Conservation (phyloP, 352 stramenopile species). For the Phytophthora sansomeana region DNA sequence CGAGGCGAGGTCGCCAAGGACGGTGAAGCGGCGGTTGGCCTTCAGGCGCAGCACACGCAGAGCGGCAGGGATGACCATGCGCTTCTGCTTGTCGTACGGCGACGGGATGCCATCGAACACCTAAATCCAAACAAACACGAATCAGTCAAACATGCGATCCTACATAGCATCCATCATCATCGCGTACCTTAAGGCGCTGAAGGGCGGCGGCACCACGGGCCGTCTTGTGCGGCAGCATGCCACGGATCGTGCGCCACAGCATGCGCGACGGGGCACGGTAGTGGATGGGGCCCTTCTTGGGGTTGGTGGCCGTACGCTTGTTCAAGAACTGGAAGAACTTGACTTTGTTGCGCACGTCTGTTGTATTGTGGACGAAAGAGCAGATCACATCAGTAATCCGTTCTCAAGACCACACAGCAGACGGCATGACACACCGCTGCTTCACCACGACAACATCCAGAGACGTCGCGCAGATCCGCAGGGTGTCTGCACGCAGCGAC, state of each 20-base stretch:
- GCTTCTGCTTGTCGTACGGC: conserved; percentile 99
- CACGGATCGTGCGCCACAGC: conserved; percentile 93
- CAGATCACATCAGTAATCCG: conserved; percentile 43
- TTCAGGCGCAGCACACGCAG: conserved; percentile 96
- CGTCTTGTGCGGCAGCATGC: conserved; percentile 99
- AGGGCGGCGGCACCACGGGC: conserved; percentile 95
- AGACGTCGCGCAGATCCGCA: conserved; percentile 46
- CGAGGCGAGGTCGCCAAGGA: conserved; percentile 95
- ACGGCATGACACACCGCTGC: conserved; percentile 83
- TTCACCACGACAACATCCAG: conserved; percentile 29
- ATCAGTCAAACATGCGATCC: background rate
- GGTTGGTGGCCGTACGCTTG: conserved; percentile 99
- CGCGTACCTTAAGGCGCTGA: conserved; percentile 95
- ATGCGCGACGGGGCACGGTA: conserved; percentile 98
- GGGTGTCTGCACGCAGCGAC: conserved; percentile 91
- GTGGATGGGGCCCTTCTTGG: conserved; percentile 96
- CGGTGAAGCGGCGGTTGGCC: conserved; percentile 94
- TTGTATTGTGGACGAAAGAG: conserved; percentile 40
- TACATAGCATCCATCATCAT: too few relatives aligned
- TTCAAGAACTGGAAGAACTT: conserved; percentile 99
- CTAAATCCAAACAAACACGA: conserved; percentile 36
- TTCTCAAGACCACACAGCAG: conserved; percentile 49
- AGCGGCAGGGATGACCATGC: conserved; percentile 98
- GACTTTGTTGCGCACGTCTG: conserved; percentile 96
- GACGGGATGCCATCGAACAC: conserved; percentile 99